Evolutionary conservation across 2,329 filamentous ascomycete species (phyloP).

Genomic region (Trichocomaceae sp.): DNA sequence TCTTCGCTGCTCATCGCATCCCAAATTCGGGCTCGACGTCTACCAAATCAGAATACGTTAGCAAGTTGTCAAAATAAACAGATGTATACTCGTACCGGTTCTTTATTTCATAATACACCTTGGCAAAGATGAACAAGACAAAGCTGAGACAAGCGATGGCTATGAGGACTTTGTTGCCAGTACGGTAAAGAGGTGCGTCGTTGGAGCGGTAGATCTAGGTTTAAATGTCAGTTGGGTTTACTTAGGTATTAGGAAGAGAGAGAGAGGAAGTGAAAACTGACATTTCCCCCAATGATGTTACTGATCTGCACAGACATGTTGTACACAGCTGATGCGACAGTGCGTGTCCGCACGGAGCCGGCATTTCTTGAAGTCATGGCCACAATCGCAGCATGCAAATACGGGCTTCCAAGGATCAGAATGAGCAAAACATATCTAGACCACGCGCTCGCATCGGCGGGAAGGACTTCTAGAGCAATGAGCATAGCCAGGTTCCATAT

Average conservation of each 20-base stretch:
- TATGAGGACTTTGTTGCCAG: conserved; percentile 53
- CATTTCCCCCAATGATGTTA: conserved; percentile 36
- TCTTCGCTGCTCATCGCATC: conserved; percentile 36
- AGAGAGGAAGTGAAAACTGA: conserved; percentile 18
- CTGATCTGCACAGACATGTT: conserved; percentile 42
- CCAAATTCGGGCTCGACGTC: conserved; percentile 32
- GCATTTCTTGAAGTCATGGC: conserved; percentile 41
- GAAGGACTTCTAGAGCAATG: conserved; percentile 46
- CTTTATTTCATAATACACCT: conserved; percentile 35
- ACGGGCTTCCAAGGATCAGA: conserved; percentile 51
- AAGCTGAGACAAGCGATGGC: conserved; percentile 46
- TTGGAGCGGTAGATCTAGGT: conserved; percentile 48
- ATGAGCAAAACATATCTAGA: conserved; percentile 46
- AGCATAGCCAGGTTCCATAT: conserved; percentile 49
- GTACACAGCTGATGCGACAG: conserved; percentile 40
- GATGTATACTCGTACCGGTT: conserved; percentile 31
- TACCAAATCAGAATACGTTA: conserved; percentile 12
- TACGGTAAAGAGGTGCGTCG: conserved; percentile 52
- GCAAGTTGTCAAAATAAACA: not conserved
- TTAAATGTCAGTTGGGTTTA: not conserved
- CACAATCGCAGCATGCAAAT: conserved; percentile 52
- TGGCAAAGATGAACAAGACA: conserved; percentile 43
- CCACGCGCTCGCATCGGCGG: conserved; percentile 46
- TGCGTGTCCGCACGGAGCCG: conserved; percentile 37
- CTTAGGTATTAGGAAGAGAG: not conserved